phyloP scores from a whole-genome alignment of 1,284 basidiomycete species.

The Butyriboletus pseudospeciosus region DNA sequence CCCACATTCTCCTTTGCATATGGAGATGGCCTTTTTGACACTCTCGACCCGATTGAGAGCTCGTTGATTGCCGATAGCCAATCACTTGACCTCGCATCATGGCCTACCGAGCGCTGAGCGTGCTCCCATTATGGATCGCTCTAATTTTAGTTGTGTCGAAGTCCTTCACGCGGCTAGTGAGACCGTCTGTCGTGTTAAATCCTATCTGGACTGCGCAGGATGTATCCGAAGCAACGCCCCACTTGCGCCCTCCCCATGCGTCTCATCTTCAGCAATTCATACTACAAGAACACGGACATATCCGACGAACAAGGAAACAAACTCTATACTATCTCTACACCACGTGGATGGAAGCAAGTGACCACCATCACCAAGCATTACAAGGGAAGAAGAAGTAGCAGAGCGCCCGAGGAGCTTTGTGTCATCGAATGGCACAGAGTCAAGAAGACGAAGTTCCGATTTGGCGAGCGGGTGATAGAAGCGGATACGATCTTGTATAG shows the following conservation, averaged over 20 bases:
- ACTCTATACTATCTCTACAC: conserved; percentile 16
- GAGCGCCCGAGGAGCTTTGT: conserved; percentile 5
- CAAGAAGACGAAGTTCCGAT: conserved; percentile 10
- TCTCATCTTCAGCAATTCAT: conserved; percentile 15
- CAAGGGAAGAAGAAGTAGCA: background rate
- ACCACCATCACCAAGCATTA: conserved; percentile 17
- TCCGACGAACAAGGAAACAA: conserved; percentile 14
- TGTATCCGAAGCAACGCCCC: background rate
- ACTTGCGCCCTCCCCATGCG: background rate
- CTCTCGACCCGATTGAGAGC: background rate
- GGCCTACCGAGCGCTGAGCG: background rate
- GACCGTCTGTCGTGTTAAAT: background rate
- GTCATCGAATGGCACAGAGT: conserved; percentile 22
- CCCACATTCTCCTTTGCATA: background rate
- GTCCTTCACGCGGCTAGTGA: background rate
- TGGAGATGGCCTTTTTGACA: background rate
- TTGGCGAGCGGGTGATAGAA: conserved; percentile 8
- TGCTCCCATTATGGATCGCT: background rate
- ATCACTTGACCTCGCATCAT: background rate
- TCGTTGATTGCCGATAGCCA: background rate
- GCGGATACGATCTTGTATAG: conserved; percentile 7
- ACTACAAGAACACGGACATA: conserved; percentile 20
- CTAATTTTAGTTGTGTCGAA: conserved; percentile 8
- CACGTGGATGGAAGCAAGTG: conserved; percentile 17
- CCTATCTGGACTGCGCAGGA: background rate